These are phyloP conservation scores for Cyclocybe cylindracea DNA, from an alignment of 768 basidiomycete genomes.

Conservation along the genomic window DNA sequence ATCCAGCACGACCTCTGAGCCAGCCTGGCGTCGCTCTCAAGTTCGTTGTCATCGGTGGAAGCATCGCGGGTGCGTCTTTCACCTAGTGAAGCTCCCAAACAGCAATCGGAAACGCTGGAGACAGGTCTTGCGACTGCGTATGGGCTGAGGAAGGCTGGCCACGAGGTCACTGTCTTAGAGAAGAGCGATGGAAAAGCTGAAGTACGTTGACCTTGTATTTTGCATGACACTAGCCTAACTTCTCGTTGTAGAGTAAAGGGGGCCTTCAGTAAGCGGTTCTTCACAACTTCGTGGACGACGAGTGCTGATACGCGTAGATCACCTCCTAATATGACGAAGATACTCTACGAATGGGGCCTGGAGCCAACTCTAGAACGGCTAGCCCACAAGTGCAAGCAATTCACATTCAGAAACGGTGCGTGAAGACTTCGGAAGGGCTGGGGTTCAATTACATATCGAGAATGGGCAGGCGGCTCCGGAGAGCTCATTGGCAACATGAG, in stretches of 20 bases:
- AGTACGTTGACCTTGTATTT: too few relatives aligned
- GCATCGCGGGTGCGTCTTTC: conserved; percentile 36
- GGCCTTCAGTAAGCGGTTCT: not conserved
- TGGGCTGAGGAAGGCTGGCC: conserved; percentile 52
- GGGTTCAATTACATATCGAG: too few relatives aligned
- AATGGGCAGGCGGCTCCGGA: conserved; percentile 40
- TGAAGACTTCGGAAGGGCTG: not conserved
- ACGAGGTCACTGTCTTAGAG: conserved; percentile 40
- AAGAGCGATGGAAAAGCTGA: not conserved
- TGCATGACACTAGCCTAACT: too few relatives aligned
- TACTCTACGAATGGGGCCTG: conserved; percentile 56
- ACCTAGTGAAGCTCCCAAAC: not conserved
- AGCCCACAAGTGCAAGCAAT: conserved; percentile 31
- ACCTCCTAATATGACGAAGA: conserved; percentile 58
- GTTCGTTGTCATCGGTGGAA: conserved; percentile 39
- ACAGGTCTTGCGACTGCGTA: conserved; percentile 52
- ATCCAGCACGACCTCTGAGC: too few relatives aligned
- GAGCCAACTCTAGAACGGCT: conserved; percentile 41
- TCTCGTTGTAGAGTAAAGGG: too few relatives aligned
- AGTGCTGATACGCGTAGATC: conserved; percentile 20
- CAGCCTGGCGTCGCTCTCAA: conserved; percentile 18
- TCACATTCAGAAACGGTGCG: conserved; percentile 16
- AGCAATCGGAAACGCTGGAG: too few relatives aligned
- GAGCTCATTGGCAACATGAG: conserved; percentile 43
- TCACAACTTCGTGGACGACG: not conserved